Conservation (phyloP, 371 early-diverging fungal genomes). For the Rhizomucor pusillus region DNA sequence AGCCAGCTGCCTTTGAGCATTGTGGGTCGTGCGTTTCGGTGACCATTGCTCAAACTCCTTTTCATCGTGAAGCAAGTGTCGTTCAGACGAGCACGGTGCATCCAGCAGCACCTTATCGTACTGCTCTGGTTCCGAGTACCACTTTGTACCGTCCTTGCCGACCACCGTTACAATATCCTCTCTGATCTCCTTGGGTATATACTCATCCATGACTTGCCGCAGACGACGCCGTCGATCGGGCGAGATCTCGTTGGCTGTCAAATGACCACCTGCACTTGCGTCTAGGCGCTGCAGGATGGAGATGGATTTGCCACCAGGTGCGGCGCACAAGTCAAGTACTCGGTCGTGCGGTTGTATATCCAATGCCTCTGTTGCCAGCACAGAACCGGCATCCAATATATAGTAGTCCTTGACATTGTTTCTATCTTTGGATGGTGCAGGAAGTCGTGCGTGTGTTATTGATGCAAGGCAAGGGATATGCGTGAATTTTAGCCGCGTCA, state of each 20-base stretch:
- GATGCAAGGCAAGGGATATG: constrained; percentile 40
- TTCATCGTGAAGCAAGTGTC: constrained; percentile 58
- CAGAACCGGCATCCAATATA: constrained; percentile 69
- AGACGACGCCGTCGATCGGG: constrained; percentile 54
- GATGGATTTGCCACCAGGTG: constrained; percentile 73
- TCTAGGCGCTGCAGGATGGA: constrained; percentile 52
- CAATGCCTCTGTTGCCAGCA: constrained; percentile 60
- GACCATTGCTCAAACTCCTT: constrained; percentile 55
- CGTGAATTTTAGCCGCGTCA: constrained; percentile 33
- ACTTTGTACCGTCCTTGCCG: constrained; percentile 55
- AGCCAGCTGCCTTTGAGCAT: constrained; percentile 53
- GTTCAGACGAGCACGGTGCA: constrained; percentile 81
- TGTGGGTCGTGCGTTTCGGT: constrained; percentile 45
- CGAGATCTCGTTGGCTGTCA: constrained; percentile 55
- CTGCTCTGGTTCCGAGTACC: constrained; percentile 42
- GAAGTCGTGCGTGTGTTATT: constrained; percentile 28
- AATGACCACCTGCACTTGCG: constrained; percentile 30
- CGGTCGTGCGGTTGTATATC: constrained; percentile 64
- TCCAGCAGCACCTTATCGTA: constrained; percentile 71
- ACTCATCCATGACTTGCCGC: constrained; percentile 53
- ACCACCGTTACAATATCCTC: constrained; percentile 44
- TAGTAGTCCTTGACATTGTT: constrained; percentile 46
- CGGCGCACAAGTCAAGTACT: constrained; percentile 80
- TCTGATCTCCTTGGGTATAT: constrained; percentile 48
- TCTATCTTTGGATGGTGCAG: constrained; percentile 37